Conservation (phyloP, 2,329 filamentous ascomycete species). For the Fonsecaea pugnacius region DNA sequence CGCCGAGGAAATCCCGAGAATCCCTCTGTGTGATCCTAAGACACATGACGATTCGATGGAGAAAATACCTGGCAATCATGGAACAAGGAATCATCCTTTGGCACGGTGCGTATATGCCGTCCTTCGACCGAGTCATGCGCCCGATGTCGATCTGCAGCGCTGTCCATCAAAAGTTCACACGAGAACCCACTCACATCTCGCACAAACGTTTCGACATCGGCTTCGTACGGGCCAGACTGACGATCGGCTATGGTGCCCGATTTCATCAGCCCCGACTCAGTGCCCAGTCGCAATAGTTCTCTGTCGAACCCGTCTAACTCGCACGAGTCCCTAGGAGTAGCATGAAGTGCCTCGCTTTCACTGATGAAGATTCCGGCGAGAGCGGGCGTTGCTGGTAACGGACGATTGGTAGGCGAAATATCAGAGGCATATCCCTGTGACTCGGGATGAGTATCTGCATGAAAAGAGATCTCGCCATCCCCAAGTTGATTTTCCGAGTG, state of each 20-base stretch:
- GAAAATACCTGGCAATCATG: not conserved
- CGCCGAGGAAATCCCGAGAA: slow-evolving; percentile 30
- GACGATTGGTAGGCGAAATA: not conserved
- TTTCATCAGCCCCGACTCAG: not conserved
- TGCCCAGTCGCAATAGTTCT: slow-evolving; percentile 1
- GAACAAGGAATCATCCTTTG: not conserved
- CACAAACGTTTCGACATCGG: not conserved
- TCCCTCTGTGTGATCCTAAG: slow-evolving; percentile 4
- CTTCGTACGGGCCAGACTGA: not conserved
- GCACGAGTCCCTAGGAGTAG: not conserved
- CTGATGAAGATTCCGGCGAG: not conserved
- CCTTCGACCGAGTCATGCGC: not conserved
- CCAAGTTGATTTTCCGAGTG: not conserved
- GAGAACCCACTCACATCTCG: not conserved
- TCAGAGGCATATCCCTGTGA: not conserved
- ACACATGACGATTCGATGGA: not conserved
- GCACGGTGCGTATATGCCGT: not conserved
- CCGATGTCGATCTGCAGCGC: not conserved
- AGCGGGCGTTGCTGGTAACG: not conserved
- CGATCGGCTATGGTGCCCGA: not conserved
- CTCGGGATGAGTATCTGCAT: not conserved
- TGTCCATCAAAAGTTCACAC: not conserved
- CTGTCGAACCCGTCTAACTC: slow-evolving; percentile 17
- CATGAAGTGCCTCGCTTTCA: not conserved
- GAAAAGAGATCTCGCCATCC: not conserved